Evolutionary conservation across 2,329 filamentous ascomycete species (phyloP).

Genomic region (Venturia pyrina): DNA sequence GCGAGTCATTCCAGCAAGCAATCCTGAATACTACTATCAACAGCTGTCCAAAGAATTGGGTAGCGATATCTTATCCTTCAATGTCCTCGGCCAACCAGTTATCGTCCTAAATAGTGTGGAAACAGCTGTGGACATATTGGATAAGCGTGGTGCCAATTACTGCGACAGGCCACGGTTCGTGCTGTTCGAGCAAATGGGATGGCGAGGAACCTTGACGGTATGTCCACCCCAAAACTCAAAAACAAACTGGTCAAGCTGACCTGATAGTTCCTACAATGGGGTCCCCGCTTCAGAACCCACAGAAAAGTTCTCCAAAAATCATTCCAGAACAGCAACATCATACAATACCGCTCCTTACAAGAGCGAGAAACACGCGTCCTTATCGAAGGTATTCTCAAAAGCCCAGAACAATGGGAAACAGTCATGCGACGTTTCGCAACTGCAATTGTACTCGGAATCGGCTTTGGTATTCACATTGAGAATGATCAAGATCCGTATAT

Average conservation of each 20-base stretch:
- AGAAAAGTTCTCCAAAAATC: slow-evolving; percentile 34
- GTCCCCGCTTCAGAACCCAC: slow-evolving; percentile 34
- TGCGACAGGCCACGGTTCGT: slow-evolving; percentile 31
- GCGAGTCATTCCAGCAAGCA: slow-evolving; percentile 16
- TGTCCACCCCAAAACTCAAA: slow-evolving; percentile 20
- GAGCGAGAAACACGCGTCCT: slow-evolving; percentile 24
- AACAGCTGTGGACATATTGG: slow-evolving; percentile 35
- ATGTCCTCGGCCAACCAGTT: slow-evolving; percentile 28
- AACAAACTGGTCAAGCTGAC: slow-evolving; percentile 20
- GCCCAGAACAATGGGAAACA: slow-evolving; percentile 28
- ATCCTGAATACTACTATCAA: slow-evolving; percentile 18
- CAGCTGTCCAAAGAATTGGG: slow-evolving; percentile 11
- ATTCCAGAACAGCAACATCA: slow-evolving; percentile 32
- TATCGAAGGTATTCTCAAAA: slow-evolving; percentile 23
- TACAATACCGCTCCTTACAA: slow-evolving; percentile 21
- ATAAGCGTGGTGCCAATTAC: slow-evolving; percentile 33
- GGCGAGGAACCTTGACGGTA: slow-evolving; percentile 38
- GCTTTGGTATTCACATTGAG: slow-evolving; percentile 33
- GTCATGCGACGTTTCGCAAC: slow-evolving; percentile 31
- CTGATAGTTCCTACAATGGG: slow-evolving; percentile 36
- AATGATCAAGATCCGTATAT: slow-evolving; percentile 32
- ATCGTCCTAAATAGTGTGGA: slow-evolving; percentile 36
- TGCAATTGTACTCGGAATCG: slow-evolving; percentile 34
- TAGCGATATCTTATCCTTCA: slow-evolving; percentile 22
- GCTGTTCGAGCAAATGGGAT: slow-evolving; percentile 29